Conservation (phyloP, 352 stramenopile species). For the Globisporangium carolinianum region DNA sequence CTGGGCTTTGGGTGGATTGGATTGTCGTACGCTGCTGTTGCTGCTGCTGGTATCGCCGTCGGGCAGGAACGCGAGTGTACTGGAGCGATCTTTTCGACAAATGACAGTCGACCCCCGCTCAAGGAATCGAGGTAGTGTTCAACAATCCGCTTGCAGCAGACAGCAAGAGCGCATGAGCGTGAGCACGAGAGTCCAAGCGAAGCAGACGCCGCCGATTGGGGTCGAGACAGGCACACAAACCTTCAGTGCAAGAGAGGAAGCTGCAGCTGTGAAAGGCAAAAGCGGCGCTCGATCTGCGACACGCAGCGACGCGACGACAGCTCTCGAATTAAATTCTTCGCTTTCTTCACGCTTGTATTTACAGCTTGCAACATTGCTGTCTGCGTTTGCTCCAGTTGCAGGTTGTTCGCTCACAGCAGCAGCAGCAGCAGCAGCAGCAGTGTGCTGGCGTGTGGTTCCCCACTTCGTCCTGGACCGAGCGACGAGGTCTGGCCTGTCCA, state of each 20-base stretch:
- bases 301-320: not conserved
- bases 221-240: not conserved
- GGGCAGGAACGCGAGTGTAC: not conserved
- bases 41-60: not conserved
- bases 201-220: not conserved
- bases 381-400: not conserved
- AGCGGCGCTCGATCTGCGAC: conserved; percentile 1
- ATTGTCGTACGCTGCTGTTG: conserved; percentile 1
- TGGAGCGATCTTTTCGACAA: conserved; percentile 15
- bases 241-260: not conserved
- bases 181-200: not conserved
- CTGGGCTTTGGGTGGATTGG: not conserved
- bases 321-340: conserved; percentile 3
- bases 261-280: not conserved
- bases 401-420: not conserved
- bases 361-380: not conserved
- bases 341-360: conserved; percentile 3
- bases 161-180: not conserved
- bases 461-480: conserved; percentile 7
- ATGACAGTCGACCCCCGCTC: conserved; percentile 8
- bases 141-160: conserved; percentile 5
- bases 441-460: conserved; percentile 7
- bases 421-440: no score
- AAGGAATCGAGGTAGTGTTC: conserved; percentile 10
- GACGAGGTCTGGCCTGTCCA: not conserved